These are phyloP conservation scores for Myrmaecium sp. DNA, from an alignment of 2,329 filamentous ascomycete genomes.

Conservation along the genomic window DNA sequence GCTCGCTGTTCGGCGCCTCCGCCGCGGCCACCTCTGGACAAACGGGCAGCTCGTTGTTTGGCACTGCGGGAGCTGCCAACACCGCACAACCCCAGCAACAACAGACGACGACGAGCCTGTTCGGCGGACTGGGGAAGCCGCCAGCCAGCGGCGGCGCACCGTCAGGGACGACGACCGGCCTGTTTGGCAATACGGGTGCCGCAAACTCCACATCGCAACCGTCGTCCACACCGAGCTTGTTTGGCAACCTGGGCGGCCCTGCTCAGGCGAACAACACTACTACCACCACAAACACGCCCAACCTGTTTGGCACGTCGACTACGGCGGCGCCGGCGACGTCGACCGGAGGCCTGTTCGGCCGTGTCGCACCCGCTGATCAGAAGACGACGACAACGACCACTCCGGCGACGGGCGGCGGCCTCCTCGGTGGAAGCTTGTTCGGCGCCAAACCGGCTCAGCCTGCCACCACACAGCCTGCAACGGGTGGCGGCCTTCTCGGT, in stretches of 20 bases:
- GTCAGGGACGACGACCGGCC: conserved; percentile 1
- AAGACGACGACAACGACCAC: conserved; percentile 1
- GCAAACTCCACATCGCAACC: conserved; percentile 2
- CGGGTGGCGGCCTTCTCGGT: conserved; percentile 1
- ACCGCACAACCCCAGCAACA: too few relatives aligned
- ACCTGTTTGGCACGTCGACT: background rate
- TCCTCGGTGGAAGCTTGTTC: conserved; percentile 1
- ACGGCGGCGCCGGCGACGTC: conserved; percentile 5
- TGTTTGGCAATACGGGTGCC: conserved; percentile 1
- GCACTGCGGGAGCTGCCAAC: too few relatives aligned
- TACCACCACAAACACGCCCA: background rate
- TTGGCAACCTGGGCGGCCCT: conserved; percentile 2
- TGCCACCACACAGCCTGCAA: conserved; percentile 10
- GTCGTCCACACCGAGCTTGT: conserved; percentile 1
- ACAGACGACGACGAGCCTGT: too few relatives aligned
- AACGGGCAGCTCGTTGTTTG: too few relatives aligned
- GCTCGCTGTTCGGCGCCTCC: conserved; percentile 3
- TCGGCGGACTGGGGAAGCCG: too few relatives aligned
- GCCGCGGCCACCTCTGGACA: background rate
- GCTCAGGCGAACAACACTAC: background rate
- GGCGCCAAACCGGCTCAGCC: conserved; percentile 19
- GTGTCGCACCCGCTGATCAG: conserved; percentile 3
- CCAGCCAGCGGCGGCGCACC: too few relatives aligned
- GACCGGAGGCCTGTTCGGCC: conserved; percentile 4
- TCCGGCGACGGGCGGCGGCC: conserved; percentile 1